Evolutionary conservation across 805 yeast species (phyloP).

Genomic region (Ogataea haglerorum): DNA sequence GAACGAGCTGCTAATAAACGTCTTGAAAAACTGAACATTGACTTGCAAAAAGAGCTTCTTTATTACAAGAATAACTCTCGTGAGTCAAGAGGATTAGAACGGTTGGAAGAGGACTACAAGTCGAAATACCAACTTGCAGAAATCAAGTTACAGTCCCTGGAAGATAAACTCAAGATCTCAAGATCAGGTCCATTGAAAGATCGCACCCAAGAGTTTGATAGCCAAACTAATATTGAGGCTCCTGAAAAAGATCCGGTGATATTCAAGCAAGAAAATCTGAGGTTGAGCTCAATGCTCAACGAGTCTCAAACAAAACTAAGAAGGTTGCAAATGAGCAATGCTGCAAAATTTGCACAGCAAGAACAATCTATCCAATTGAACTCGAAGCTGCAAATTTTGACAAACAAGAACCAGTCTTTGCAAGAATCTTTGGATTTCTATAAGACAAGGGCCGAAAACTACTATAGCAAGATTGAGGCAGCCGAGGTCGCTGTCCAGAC

Average conservation of each 20-base stretch:
- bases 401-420: conserved; percentile 54
- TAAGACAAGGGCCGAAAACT: conserved; percentile 69
- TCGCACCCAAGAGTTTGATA: conserved; percentile 15
- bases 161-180: conserved; percentile 30
- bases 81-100: conserved; percentile 36
- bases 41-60: conserved; percentile 34
- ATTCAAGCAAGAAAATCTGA: conserved; percentile 33
- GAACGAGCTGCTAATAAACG: conserved; percentile 33
- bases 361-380: conserved; percentile 44
- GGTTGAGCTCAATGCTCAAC: conserved; percentile 34
- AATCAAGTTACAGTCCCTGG: conserved; percentile 40
- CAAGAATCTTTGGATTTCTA: conserved; percentile 55
- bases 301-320: conserved; percentile 34
- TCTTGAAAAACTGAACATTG: conserved; percentile 31
- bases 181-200: conserved; percentile 31
- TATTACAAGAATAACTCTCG: conserved; percentile 28
- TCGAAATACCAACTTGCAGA: conserved; percentile 46
- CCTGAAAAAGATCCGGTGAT: conserved; percentile 23
- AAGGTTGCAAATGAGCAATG: conserved; percentile 28
- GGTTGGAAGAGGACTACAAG: conserved; percentile 38
- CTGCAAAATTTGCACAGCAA: conserved; percentile 31
- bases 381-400: conserved; percentile 54
- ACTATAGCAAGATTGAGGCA: conserved; percentile 66
- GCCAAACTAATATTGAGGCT: conserved; percentile 14
- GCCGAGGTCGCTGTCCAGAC: conserved; percentile 72